phyloP scores from a whole-genome alignment of 2,329 filamentous ascomycete genomes.

The Aspergillus hiratsukae region DNA sequence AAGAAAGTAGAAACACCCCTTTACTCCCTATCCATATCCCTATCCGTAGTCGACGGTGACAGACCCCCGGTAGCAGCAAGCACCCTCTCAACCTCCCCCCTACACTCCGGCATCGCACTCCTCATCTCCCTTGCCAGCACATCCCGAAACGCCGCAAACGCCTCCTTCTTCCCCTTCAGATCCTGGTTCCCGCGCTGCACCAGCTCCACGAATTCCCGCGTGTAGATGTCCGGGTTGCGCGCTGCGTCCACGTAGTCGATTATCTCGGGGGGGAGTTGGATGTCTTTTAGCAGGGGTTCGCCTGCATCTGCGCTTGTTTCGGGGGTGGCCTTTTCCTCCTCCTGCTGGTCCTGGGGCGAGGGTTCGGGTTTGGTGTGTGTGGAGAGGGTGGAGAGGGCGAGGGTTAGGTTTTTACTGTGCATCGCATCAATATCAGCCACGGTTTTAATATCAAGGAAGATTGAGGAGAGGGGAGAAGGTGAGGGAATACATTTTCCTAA shows the following conservation, averaged over 20 bases:
- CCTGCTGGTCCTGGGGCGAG: slow-evolving; percentile 2
- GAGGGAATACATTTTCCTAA: slow-evolving; percentile 50
- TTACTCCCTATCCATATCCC: too few species aligned
- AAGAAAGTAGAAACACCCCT: neutral
- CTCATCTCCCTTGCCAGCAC: slow-evolving; percentile 56
- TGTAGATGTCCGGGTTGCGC: slow-evolving; percentile 64
- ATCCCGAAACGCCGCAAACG: slow-evolving; percentile 56
- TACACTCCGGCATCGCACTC: slow-evolving; percentile 54
- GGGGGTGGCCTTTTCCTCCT: neutral
- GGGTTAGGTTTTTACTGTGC: slow-evolving; percentile 45
- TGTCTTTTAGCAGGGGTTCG: slow-evolving; percentile 45
- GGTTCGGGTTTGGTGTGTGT: slow-evolving; percentile 26
- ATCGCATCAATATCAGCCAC: too few species aligned
- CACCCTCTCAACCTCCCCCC: slow-evolving; percentile 49
- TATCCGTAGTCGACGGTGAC: neutral
- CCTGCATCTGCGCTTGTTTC: slow-evolving; percentile 30
- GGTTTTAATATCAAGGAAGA: too few species aligned
- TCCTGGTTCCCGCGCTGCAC: slow-evolving; percentile 60
- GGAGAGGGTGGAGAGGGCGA: slow-evolving; percentile 51
- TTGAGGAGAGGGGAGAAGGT: neutral
- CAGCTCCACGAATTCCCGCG: slow-evolving; percentile 60
- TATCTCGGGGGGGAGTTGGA: slow-evolving; percentile 57
- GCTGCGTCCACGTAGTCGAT: slow-evolving; percentile 59
- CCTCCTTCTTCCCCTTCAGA: slow-evolving; percentile 57
- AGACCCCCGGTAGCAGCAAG: slow-evolving; percentile 36